Evolutionary conservation across 495 filamentous ascomycete genomes (phyloP), one percentile per base, ranked within the genome.

Genomic region (Lasiosphaeria ovina): DNA sequence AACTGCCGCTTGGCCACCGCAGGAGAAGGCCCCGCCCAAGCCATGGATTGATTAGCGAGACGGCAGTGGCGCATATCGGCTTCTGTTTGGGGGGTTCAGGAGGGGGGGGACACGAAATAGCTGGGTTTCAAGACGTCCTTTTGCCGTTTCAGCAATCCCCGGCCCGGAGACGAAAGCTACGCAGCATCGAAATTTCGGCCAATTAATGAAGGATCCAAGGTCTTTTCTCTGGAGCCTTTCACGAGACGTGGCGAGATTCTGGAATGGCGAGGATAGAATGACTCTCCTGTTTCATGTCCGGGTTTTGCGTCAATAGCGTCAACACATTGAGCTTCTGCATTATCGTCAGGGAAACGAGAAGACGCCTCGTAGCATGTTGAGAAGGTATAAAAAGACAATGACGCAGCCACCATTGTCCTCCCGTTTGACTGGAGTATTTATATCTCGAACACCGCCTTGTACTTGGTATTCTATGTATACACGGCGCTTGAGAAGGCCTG

Each of bases 121-220:
- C 16, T 35, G 47, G 35, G 60, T 62, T 62, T 62, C 60, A 62
- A 17, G 42, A 51, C 8, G 44, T 38, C 49, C 51, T 40, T 34
- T 51, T 47, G 36, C 16, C 36, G 60, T 62, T 62, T 62, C 60
- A 62, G 24, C 16, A 17, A 11, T 45, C 3, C 31, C 48, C 35
- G 54, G 49, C 16, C 55, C 34, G 59, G 14, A 35, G 24, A 48
- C 4, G 12, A 47, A n/a, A 47, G 12, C 4, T 47, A 35, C 50
- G 12, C 44, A n/a, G 16, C 11, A 47, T 47, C 6, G 44, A 9
- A 5, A 47, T 47, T 5, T n/a, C 8, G 44, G 11, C 44, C 44
- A 47, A 47, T 47, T 47, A 5, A 11, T 47, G 1, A 11, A 47
- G 5, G 5, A 47, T 47, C 44, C 44, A 9, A n/a, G 44, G 44